A percentile compares a stretch with the other conserved stretches of the same genome.
Evolutionary conservation across 495 filamentous ascomycete species (phyloP).

Genomic region (Daldinia concentrica): DNA sequence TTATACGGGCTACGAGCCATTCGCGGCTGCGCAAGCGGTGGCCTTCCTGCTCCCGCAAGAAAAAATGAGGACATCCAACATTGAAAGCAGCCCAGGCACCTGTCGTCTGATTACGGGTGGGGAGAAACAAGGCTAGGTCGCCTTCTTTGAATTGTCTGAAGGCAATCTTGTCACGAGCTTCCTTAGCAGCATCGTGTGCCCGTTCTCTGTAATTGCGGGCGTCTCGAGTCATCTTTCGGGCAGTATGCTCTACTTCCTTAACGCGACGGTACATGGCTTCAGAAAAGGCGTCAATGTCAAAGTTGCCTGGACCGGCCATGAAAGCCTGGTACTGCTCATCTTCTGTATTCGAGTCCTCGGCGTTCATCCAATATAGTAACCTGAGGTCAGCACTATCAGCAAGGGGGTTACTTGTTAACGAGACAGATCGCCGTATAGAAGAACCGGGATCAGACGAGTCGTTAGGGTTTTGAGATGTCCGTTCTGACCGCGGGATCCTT

Average conservation of each 20-base stretch:
- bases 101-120: conserved; percentile 90
- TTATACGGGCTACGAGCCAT: conserved; percentile 94
- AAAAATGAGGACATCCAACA: conserved; percentile 94
- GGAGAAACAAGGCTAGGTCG: conserved; percentile 93
- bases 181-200: conserved; percentile 80
- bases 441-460: conserved; percentile 71
- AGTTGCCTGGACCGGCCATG: conserved; percentile 71
- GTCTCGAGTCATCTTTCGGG: conserved; percentile 90
- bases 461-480: conserved; percentile 56
- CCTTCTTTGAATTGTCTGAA: conserved; percentile 96
- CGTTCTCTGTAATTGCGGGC: conserved; percentile 87
- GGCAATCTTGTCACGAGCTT: conserved; percentile 96
- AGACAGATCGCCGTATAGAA: conserved; percentile 63
- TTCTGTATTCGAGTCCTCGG: conserved; percentile 70
- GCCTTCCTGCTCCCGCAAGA: conserved; percentile 89
- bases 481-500: conserved; percentile 73
- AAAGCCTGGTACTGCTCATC: conserved; percentile 75
- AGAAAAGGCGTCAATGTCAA: conserved; percentile 82
- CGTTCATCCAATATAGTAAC: conserved; percentile 81
- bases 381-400: conserved; percentile 66
- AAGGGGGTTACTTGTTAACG: conserved; percentile 52
- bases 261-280: conserved; percentile 85
- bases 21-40: conserved; percentile 85
- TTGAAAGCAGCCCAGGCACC: conserved; percentile 99
- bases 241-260: conserved; percentile 88